Percentiles rank a stretch among this genome's conserved stretches.
phyloP scores from a whole-genome alignment of 148 eudicot species.

The Rhododendron mucronatum region DNA sequence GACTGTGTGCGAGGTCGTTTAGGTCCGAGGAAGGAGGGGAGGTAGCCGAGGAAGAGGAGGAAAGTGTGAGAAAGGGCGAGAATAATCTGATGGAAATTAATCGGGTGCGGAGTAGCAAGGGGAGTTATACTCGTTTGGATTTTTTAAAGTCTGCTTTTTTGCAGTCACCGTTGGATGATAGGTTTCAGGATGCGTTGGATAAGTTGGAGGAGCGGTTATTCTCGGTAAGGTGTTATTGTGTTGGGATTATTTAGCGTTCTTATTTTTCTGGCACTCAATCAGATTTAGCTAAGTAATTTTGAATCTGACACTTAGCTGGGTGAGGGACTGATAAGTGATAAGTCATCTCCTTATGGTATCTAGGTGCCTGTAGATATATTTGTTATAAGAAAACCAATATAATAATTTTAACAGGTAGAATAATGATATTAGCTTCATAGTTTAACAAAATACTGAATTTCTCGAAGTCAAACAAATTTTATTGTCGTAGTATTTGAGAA shows the following conservation, averaged over 20 bases:
- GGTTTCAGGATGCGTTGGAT: conserved; percentile 36
- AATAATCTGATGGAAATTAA: not conserved
- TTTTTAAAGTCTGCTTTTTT: conserved; percentile 35
- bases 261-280: not conserved
- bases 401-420: not conserved
- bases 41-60: not conserved
- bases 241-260: not conserved
- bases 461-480: not conserved
- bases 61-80: conserved; percentile 8
- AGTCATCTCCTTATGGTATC: not conserved
- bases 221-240: conserved; percentile 27
- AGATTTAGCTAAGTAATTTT: not conserved
- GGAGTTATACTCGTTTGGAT: conserved; percentile 6
- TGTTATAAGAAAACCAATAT: not conserved
- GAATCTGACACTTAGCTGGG: not conserved
- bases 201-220: conserved; percentile 48
- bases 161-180: conserved; percentile 33
- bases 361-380: not conserved
- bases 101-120: not conserved
- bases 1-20: conserved; percentile 42
- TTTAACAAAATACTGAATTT: not conserved
- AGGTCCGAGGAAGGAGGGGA: conserved; percentile 39
- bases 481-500: not conserved
- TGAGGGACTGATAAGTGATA: not conserved
- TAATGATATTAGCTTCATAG: not conserved